Conservation (phyloP, 176 grass and related monocot genomes). For the Panicum miliaceum region DNA sequence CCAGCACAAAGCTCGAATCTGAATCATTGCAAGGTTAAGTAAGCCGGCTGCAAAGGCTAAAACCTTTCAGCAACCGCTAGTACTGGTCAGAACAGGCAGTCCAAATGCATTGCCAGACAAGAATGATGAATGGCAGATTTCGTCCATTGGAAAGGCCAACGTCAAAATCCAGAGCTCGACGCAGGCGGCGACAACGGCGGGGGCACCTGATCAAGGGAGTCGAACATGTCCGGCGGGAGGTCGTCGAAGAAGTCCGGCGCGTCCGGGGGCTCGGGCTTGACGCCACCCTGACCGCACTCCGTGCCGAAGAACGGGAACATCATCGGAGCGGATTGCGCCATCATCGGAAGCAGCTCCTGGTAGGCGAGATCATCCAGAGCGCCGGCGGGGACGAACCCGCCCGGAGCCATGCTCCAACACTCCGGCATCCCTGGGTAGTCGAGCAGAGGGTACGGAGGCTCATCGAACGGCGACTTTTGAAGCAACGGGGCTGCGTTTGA, state of each 20-base stretch:
- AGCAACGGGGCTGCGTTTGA: conserved; percentile 21
- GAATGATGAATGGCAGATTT: neutral
- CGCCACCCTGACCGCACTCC: neutral
- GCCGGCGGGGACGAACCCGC: conserved; percentile 10
- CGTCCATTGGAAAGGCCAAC: neutral
- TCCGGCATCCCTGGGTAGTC: conserved; percentile 31
- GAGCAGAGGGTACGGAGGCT: conserved; percentile 37
- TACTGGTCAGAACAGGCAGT: neutral
- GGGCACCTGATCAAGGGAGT: conserved; percentile 43
- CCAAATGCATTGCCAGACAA: conserved; percentile 15
- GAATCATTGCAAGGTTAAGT: neutral
- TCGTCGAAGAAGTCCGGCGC: conserved; percentile 54
- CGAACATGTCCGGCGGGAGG: conserved; percentile 54
- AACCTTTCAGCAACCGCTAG: neutral
- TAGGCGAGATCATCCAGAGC: conserved; percentile 28
- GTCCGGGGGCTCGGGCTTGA: conserved; percentile 29
- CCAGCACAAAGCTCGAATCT: neutral
- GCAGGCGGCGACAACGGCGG: conserved; percentile 22
- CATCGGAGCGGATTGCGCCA: conserved; percentile 25
- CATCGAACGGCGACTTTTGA: conserved; percentile 14
- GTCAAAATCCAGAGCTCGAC: conserved; percentile 20
- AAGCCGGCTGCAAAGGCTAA: neutral
- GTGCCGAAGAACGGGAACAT: conserved; percentile 42
- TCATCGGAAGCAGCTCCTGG: conserved; percentile 24
- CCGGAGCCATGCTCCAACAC: neutral